Evolutionary conservation across 345 rosid genomes (phyloP), one percentile per base, ranked within the genome.

Genomic region (Luvunga scandens): DNA sequence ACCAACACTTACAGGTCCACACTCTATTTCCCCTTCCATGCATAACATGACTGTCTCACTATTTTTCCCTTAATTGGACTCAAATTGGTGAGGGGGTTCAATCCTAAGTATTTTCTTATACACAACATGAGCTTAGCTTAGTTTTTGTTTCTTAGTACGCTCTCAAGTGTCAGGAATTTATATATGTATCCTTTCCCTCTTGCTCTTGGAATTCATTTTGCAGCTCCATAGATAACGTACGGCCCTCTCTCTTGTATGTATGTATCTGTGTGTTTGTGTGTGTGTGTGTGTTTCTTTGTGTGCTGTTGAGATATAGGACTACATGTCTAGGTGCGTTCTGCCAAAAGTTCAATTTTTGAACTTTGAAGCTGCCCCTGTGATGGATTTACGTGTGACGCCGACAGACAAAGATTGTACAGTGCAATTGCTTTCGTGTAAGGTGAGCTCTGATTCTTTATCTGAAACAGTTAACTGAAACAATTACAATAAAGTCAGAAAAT

Each of bases 371-470:
- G 83, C 81, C 34, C 97, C 98, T 33, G 92, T 91, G 12, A 81
- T 94, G 79, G 90, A 92, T 79, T 83, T 94, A 69, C 79, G 89
- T 74, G 92, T 94, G 12, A 86, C 87, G 78, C 89, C 93, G 25
- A 83, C 94, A 25, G 71, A 80, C 62, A 82, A 85, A 75, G 85
- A 87, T 79, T 94, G 98, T 84, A 87, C 82, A 39, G 92, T 94
- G 16, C 93, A 91, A 87, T 78, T 94, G 82, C 89, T 94, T 74
- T 91, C 92, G 80, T 94, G 95, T 85, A 91, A 90, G 98, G 98
- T 94, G 67, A 82, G 79, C 64, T 79, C 76, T 63, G 57, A 8
- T 67, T n/a, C 77, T 38, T 18, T 48, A 33, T 33, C 55, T 66
- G 53, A 66, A 28, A 28, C 2, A 53, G 74, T 27, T 25, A 71